Base-by-base conservation (phyloP, 2,329 filamentous ascomycete genomes). In the Aureobasidium melanogenum region DNA sequence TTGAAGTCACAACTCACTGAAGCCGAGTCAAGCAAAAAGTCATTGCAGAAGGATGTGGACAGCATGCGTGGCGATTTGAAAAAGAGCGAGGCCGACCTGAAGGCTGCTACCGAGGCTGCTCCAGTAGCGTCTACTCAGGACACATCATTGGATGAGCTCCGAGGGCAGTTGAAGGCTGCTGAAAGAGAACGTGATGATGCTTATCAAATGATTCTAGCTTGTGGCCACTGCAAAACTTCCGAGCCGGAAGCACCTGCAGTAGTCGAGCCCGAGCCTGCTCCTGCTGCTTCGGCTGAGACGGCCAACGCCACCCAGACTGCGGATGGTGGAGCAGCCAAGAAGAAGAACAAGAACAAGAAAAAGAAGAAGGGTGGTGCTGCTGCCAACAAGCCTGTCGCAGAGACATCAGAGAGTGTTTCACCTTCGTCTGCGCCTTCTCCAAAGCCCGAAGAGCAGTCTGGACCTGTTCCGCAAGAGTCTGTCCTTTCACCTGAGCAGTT, bases 341-440 rank as follows among this genome's bases (percentile, higher is more conserved):
- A 90, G 74, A 92, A 89, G 73, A 95, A 91, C 66, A 89, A 70
- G 65, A 79, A 78, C 66, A 79, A 89, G 72, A 96, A 95, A 82
- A 88, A 87, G 75, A 93, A 92, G 78, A 84, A 83, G 19, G 83
- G 62, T 6, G 60, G 63, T 19, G 44, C 63, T 34, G 57, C 63
- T 26, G 60, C 65, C 15, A 62, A 56, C 3, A 61, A 46, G 32
- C 59, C 64, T 8, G 65, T 63, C 10, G 65, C 63, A 17, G 56
- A 64, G n/a, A 14, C 60, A 32, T 24, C 73, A 7, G 72, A 74
- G 7, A 74, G 78, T 9, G 55, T 34, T 8, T 10, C 54, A 2
- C 44, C 43, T 3, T 17, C 56, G 5, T 8, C 56, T 19, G 47
- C 60, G 30, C 36, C 50, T 44, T 47, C 60, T 15, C 60, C 59